These are phyloP conservation scores for Fusarium buxicola DNA, from an alignment of 2,329 filamentous ascomycete genomes.

Conservation along the genomic window DNA sequence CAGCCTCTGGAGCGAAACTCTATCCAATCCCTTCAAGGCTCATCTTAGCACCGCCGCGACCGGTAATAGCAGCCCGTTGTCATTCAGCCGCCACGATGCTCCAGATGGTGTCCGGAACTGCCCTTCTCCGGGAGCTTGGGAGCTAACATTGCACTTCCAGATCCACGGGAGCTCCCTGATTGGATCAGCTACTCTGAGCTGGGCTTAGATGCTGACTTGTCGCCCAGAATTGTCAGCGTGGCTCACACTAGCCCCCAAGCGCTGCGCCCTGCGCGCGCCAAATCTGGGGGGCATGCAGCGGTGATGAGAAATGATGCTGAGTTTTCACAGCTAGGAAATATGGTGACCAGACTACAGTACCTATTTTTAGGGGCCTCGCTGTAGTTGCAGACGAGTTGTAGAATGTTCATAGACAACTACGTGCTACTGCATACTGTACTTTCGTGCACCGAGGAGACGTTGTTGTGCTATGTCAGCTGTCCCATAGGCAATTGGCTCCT, in stretches of 20 bases:
- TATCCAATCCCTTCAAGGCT: not conserved
- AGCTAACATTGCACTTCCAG: not conserved
- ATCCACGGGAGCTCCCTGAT: not conserved
- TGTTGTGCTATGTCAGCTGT: slow-evolving; percentile 1
- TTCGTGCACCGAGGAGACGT: not conserved
- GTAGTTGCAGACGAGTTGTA: not conserved
- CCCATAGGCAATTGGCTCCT: not conserved
- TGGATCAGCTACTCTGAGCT: not conserved
- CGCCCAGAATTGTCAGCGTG: slow-evolving; percentile 25
- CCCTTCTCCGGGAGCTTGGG: slow-evolving; percentile 15
- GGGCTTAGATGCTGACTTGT: slow-evolving; percentile 34
- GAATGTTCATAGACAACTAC: not conserved
- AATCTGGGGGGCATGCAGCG: not conserved
- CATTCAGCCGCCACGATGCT: slow-evolving; percentile 22
- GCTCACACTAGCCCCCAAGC: slow-evolving; percentile 31
- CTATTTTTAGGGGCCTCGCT: slow-evolving; percentile 7
- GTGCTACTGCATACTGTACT: not conserved
- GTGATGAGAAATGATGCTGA: slow-evolving; percentile 16
- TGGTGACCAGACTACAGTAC: too few relatives aligned
- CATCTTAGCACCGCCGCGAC: slow-evolving; percentile 17
- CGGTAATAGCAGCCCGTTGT: slow-evolving; percentile 32
- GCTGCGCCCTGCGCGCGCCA: slow-evolving; percentile 23
- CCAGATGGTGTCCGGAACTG: slow-evolving; percentile 14
- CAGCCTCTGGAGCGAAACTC: slow-evolving; percentile 4
- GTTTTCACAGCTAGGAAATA: not conserved